Base-by-base conservation (phyloP, 2,329 filamentous ascomycete genomes). In the Pyrenochaeta sp. region DNA sequence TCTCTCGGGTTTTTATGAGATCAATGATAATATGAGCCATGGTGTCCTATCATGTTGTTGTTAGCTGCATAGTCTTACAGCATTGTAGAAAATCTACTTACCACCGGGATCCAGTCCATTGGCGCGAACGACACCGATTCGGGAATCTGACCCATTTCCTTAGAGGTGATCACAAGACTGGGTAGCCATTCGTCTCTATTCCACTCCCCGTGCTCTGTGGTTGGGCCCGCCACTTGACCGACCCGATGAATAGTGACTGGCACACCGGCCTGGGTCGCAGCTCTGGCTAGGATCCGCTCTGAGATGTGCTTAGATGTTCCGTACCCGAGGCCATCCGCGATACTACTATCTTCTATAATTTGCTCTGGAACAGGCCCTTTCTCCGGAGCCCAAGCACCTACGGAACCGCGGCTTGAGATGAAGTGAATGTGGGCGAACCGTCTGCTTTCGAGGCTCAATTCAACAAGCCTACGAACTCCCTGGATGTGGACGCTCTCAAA, bases 361-460 rank as follows among this genome's bases (percentile, higher is more conserved):
- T 34, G 30, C 29, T 55, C 52, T 3, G 52, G 52, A 29, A 35
- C 40, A 7, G 22, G 20, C 10, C 21, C 39, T 9, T n/a, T 46
- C 20, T 38, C 41, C 5, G 22, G 17, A 14, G 9, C 5, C 52
- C 52, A 55, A 8, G 34, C 43, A 1, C 45, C 49, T 4, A 72
- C 69, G 19, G 60, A 65, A 11, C 67, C 67, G 31, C 74, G 68
- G 7, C 67, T 70, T 1, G 69, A 72, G 41, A 74, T 67, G 60
- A 72, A 74, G 41, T 65, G 43, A 19, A 74, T 63, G 17, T 64
- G 46, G 3, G 51, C n/a, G 2, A 46, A 46, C 23, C 52, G 24
- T 1, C 11, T 3, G 3, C 37, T 35, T 1, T 20, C 29, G 2
- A 41, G 29, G 2, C 47, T 30, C 6, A 62, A 52, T 22, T 51